Conservation (phyloP, 805 yeast species). For the Kodamaea kaohsiungensis region DNA sequence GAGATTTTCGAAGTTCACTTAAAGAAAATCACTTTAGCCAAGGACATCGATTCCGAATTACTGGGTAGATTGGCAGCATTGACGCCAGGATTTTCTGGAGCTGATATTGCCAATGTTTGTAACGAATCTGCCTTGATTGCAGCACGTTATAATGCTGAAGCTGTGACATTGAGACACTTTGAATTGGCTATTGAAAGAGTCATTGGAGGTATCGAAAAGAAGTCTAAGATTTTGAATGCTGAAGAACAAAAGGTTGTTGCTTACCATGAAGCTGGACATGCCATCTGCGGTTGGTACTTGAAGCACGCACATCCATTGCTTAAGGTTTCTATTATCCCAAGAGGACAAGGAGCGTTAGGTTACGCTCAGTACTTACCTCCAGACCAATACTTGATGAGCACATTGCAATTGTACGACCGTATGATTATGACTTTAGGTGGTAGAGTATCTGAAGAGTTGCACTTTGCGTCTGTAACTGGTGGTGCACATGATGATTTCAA, state of each 20-base stretch:
- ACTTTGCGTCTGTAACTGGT: constrained; percentile 87
- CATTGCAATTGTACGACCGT: constrained; percentile 78
- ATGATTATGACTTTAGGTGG: constrained; percentile 99
- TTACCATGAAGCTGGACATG: constrained; percentile 99
- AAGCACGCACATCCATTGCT: constrained; percentile 89
- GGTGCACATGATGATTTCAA: constrained; percentile 98
- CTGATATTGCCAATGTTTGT: constrained; percentile 95
- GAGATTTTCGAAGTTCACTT: constrained; percentile 90
- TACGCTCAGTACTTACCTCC: constrained; percentile 97
- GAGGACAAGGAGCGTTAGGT: constrained; percentile 96
- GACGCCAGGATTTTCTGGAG: constrained; percentile 98
- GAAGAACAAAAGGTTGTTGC: constrained; percentile 92
- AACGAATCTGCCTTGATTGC: constrained; percentile 98
- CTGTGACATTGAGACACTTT: constrained; percentile 76
- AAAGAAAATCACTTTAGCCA: constrained; percentile 61
- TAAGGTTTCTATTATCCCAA: constrained; percentile 94
- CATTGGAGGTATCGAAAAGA: constrained; percentile 93
- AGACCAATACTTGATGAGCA: constrained; percentile 77
- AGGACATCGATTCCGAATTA: constrained; percentile 48
- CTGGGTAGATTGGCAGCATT: constrained; percentile 90
- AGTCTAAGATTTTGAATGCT: constrained; percentile 76
- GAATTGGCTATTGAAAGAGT: constrained; percentile 97
- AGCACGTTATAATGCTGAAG: constrained; percentile 75
- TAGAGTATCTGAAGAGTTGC: constrained; percentile 91
- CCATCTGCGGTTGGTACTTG: constrained; percentile 96